Evolutionary conservation across 2,329 filamentous ascomycete species (phyloP), one percentile per base, ranked within the genome.

Genomic region (Colletotrichum liriopes): DNA sequence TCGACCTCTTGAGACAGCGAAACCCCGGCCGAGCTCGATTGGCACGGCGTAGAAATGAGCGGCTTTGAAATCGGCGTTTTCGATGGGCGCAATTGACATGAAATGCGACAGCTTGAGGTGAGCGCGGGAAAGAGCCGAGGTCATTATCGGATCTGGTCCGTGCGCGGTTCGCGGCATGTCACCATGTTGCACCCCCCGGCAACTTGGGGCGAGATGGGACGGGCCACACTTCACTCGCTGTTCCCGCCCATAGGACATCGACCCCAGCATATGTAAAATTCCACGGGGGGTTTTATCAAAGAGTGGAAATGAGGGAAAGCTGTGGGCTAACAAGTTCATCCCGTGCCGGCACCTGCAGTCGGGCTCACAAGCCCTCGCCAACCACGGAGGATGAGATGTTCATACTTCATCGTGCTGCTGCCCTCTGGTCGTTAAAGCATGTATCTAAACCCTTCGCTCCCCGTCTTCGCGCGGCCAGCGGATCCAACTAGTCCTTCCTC

Each of bases 401-500:
- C 9, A 51, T 16, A 41, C 35, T 37, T 29, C 1, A 14, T 23
- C 18, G 32, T 11, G 37, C 11, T 49, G 39, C 26, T 54, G 29
- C 3, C 14, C 32, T 47, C 54, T 51, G 37, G 14, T 16, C n/a
- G 35, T 77, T 75, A 88, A 71, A 88, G 72, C 81, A 88, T 88
- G 73, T 86, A 87, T 74, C 84, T 79, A 76, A 86, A 88, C 47
- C 76, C 77, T 62, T 77, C 77, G 32, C 72, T 76, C 12, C 71
- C 61, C 6, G 67, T 73, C 23, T 59, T 67, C 59, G 73, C 79
- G 58, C 70, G 74, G 66, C 74, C 76, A 39, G 77, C 74, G 41
- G 77, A 74, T 35, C 78, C 82, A 68, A 86, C 83, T 39, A 86
- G 75, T 18, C 80, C 82, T 73, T 84, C 82, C 47, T 84, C 83